Evolutionary conservation across 1,284 basidiomycete genomes (phyloP).

Genomic region (Phenoliferia sp.): DNA sequence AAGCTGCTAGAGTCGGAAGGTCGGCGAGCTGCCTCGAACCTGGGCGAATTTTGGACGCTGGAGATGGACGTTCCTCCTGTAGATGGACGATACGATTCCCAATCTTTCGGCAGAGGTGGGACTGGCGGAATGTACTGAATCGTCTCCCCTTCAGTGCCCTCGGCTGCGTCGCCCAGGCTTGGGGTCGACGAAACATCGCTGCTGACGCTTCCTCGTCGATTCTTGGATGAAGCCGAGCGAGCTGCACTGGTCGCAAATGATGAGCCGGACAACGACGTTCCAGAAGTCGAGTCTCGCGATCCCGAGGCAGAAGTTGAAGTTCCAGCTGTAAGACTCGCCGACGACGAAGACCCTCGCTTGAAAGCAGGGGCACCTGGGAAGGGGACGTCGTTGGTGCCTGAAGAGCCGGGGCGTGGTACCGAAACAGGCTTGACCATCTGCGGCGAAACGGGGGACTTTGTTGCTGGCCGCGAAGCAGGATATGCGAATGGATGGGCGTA

Average conservation of each 20-base stretch:
- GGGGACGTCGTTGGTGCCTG: conserved; percentile 11
- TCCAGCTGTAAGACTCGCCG: conserved; percentile 65
- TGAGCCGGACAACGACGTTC: conserved; percentile 71
- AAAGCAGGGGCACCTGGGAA: conserved; percentile 13
- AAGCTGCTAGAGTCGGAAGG: conserved; percentile 20
- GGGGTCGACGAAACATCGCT: conserved; percentile 75
- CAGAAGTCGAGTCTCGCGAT: conserved; percentile 76
- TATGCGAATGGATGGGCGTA: not conserved
- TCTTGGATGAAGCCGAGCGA: conserved; percentile 49
- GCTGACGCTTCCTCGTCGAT: conserved; percentile 66
- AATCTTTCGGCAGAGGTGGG: conserved; percentile 88
- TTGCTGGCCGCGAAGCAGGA: not conserved
- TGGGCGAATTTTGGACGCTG: conserved; percentile 49
- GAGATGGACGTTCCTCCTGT: conserved; percentile 11
- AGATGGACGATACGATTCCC: conserved; percentile 50
- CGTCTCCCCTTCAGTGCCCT: conserved; percentile 6
- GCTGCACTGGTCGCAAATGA: conserved; percentile 61
- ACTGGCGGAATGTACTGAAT: conserved; percentile 63
- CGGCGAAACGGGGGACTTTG: not conserved
- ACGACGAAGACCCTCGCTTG: conserved; percentile 82
- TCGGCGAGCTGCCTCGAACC: conserved; percentile 28
- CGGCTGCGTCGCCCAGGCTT: conserved; percentile 54
- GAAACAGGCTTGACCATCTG: not conserved
- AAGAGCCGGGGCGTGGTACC: conserved; percentile 1
- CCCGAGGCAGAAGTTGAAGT: conserved; percentile 58